A percentile compares a stretch with the other conserved stretches of the same genome.
These are phyloP conservation scores for Penicillium subrubescens DNA, from an alignment of 495 filamentous ascomycete species.

Conservation along the genomic window DNA sequence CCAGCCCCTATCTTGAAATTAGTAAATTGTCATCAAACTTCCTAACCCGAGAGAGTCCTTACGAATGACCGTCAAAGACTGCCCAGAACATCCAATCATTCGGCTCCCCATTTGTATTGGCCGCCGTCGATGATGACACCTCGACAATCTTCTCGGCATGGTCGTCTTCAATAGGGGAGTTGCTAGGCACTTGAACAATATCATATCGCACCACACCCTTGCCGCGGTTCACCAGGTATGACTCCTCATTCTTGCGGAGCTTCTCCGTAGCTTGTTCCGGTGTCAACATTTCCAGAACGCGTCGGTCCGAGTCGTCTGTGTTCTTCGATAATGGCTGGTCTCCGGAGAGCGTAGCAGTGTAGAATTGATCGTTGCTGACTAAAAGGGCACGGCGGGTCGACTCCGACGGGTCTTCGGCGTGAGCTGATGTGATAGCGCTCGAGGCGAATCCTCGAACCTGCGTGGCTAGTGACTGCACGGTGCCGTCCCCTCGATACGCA, in stretches of 20 bases:
- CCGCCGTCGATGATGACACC: conserved; percentile 62
- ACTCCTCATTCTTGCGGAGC: conserved; percentile 85
- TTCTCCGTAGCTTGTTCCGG: conserved; percentile 92
- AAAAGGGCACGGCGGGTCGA: conserved; percentile 55
- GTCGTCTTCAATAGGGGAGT: conserved; percentile 98
- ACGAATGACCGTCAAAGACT: conserved; percentile 97
- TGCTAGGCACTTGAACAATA: conserved; percentile 90
- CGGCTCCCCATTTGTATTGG: conserved; percentile 50
- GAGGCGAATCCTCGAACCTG: conserved; percentile 35
- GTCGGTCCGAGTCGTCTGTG: conserved; percentile 76
- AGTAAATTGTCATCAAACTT: conserved; percentile 8
- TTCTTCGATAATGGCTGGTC: conserved; percentile 85
- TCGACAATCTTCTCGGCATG: conserved; percentile 97
- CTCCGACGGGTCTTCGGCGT: conserved; percentile 36
- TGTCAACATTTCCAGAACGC: conserved; percentile 91
- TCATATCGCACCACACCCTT: conserved; percentile 94
- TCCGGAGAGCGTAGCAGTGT: conserved; percentile 76
- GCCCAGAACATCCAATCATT: conserved; percentile 99
- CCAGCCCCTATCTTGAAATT: conserved; percentile 71
- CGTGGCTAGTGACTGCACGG: conserved; percentile 25
- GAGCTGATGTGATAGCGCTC: conserved; percentile 29
- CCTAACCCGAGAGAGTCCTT: conserved; percentile 27
- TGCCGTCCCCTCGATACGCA: conserved; percentile 52
- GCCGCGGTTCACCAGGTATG: conserved; percentile 86
- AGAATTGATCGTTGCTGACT: conserved; percentile 82